phyloP scores from a whole-genome alignment of 2,329 filamentous ascomycete species.

The Colletotrichum sp. region DNA sequence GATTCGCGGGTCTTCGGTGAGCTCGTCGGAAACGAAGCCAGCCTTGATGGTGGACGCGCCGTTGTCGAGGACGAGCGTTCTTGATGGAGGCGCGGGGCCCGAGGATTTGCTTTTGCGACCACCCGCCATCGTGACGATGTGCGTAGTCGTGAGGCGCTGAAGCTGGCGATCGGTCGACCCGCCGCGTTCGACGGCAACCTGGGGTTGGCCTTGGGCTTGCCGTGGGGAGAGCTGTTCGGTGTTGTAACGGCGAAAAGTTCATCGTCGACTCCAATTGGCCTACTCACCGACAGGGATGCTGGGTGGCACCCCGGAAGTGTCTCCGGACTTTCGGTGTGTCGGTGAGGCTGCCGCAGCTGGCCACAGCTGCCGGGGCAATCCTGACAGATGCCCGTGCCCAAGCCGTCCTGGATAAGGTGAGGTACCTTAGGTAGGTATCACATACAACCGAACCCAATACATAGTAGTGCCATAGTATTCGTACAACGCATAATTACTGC shows the following conservation, averaged over 20 bases:
- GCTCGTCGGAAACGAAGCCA: conserved; percentile 67
- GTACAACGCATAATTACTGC: neutral
- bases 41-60: conserved; percentile 92
- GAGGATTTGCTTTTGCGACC: conserved; percentile 58
- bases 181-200: neutral
- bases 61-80: conserved; percentile 90
- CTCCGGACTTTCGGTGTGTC: neutral
- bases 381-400: neutral
- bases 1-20: conserved; percentile 63
- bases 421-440: neutral
- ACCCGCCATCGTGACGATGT: conserved; percentile 41
- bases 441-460: neutral
- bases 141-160: neutral
- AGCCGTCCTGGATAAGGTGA: too few species aligned
- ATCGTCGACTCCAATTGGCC: neutral
- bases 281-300: neutral
- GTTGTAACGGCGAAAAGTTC: neutral
- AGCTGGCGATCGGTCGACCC: neutral
- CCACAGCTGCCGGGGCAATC: neutral
- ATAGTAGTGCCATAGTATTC: neutral
- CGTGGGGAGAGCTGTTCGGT: neutral
- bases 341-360: neutral
- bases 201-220: neutral
- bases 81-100: conserved; percentile 58
- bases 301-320: neutral